Conservation (phyloP, 2,329 filamentous ascomycete genomes). For the Fusarium tjaetaba region DNA sequence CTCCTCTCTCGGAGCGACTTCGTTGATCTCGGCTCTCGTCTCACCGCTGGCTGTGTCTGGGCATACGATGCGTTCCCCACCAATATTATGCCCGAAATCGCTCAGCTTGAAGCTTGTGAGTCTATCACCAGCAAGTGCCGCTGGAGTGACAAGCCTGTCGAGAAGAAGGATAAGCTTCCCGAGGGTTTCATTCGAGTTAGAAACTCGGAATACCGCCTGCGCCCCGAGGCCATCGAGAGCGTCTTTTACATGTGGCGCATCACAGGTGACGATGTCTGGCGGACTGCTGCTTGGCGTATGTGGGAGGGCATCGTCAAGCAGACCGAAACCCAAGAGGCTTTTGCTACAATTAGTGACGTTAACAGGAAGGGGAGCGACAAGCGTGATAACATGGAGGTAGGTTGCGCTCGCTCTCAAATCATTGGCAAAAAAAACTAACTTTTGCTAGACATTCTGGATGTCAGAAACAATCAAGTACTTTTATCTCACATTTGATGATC, state of each 20-base stretch:
- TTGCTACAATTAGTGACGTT: slow-evolving; percentile 55
- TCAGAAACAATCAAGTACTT: slow-evolving; percentile 84
- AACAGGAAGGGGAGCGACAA: slow-evolving; percentile 44
- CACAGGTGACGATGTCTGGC: slow-evolving; percentile 56
- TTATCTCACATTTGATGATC: slow-evolving; percentile 75
- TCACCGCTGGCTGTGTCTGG: slow-evolving; percentile 65
- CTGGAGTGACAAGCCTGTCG: slow-evolving; percentile 44
- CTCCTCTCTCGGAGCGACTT: slow-evolving; percentile 63
- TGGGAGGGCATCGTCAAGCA: slow-evolving; percentile 55
- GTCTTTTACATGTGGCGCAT: slow-evolving; percentile 63
- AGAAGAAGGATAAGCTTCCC: slow-evolving; percentile 46
- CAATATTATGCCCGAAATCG: slow-evolving; percentile 65
- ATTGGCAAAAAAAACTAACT: slow-evolving; percentile 19
- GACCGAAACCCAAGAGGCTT: slow-evolving; percentile 56
- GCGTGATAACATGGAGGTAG: slow-evolving; percentile 71
- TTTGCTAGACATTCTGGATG: slow-evolving; percentile 70
- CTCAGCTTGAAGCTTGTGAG: slow-evolving; percentile 51
- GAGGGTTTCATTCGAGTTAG: slow-evolving; percentile 68
- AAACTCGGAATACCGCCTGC: slow-evolving; percentile 55
- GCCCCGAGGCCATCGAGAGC: slow-evolving; percentile 64
- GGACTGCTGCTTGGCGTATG: slow-evolving; percentile 60
- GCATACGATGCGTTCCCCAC: slow-evolving; percentile 60
- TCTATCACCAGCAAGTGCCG: slow-evolving; percentile 49
- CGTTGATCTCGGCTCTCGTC: slow-evolving; percentile 57
- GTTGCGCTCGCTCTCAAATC: slow-evolving; percentile 25